Conservation (phyloP, 345 rosid species). For the Arabis alpina region DNA sequence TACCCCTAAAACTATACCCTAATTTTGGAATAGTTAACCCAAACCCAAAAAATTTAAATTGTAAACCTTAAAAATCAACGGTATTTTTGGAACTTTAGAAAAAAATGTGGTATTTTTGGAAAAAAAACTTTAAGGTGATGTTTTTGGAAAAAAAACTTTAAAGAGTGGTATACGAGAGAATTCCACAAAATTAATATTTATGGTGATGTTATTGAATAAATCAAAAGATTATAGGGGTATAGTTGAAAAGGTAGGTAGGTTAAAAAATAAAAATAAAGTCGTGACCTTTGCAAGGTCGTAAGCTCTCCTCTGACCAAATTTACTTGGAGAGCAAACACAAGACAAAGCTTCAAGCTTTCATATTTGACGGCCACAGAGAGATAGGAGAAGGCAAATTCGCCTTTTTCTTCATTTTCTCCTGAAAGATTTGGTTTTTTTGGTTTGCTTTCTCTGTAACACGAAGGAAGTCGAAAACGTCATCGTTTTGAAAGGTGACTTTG, state of each 20-base stretch:
- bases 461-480: conserved; percentile 39
- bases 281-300: conserved; percentile 41
- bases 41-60: too few relatives aligned
- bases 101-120: too few relatives aligned
- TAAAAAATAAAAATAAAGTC: conserved; percentile 27
- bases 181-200: too few relatives aligned
- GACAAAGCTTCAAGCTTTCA: conserved; percentile 32
- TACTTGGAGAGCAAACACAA: conserved; percentile 42
- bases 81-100: too few relatives aligned
- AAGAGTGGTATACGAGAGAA: too few relatives aligned
- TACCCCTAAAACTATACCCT: too few relatives aligned
- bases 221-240: conserved; percentile 15
- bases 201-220: not conserved
- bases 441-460: not conserved
- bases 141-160: too few relatives aligned
- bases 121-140: too few relatives aligned
- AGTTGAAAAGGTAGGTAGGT: conserved; percentile 23
- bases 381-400: conserved; percentile 28
- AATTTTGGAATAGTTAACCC: too few relatives aligned
- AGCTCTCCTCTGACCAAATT: conserved; percentile 24
- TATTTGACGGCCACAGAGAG: conserved; percentile 45
- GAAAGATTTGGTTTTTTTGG: not conserved
- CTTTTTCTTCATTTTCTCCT: conserved; percentile 25
- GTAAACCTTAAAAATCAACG: too few relatives aligned
- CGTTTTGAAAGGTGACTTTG: conserved; percentile 40